These are phyloP conservation scores for Lactarius vividus DNA, from an alignment of 768 basidiomycete genomes.

Conservation along the genomic window DNA sequence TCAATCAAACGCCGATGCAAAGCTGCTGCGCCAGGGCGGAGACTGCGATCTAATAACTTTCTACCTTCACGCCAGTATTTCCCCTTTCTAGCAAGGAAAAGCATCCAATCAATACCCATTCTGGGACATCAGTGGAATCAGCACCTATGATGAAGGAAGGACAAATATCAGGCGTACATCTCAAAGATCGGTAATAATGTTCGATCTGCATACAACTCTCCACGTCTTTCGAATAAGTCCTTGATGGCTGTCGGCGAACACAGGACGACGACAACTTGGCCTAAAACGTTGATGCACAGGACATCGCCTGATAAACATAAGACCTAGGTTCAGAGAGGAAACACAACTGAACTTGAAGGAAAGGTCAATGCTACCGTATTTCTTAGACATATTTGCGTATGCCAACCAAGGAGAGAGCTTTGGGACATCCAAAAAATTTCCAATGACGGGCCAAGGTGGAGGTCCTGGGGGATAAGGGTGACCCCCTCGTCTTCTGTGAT, in stretches of 20 bases:
- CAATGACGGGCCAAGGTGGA: background rate
- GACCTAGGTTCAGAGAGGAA: background rate
- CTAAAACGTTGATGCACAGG: background rate
- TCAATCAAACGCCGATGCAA: background rate
- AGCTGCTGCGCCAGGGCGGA: background rate
- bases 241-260: background rate
- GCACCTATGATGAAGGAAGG: too few species aligned
- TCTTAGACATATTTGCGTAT: slow-evolving; percentile 1
- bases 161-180: background rate
- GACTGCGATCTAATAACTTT: background rate
- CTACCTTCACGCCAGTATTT: background rate
- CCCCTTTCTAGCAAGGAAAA: background rate
- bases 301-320: background rate
- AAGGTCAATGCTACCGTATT: background rate
- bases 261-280: background rate
- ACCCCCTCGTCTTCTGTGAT: background rate
- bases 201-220: slow-evolving; percentile 1
- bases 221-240: background rate
- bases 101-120: background rate
- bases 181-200: background rate
- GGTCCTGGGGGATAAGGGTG: slow-evolving; percentile 3
- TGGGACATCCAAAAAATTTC: slow-evolving; percentile 12
- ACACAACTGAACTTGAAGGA: background rate
- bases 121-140: background rate
- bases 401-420: background rate